Base-by-base conservation (phyloP, 164 flowering plant species). In the Echeveria elegans region DNA sequence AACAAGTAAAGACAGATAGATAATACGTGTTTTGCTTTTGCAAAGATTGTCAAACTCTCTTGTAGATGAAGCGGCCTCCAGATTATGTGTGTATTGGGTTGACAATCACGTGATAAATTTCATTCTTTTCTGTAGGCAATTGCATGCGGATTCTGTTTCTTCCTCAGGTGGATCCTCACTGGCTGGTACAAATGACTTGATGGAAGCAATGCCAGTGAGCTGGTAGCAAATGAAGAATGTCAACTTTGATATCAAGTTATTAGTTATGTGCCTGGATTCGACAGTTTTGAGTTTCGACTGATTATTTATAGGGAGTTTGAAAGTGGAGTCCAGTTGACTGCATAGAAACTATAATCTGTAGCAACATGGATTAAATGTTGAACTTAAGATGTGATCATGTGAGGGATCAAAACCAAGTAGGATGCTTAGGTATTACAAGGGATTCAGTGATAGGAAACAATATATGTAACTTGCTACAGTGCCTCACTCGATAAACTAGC, bases 161-260 rank as follows among this genome's bases (percentile, higher is more conserved):
- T 77, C 50, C 73, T 93, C 75, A 80, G 98, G 73, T 80, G 90
- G 81, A 56, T 87, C 34, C 97, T 93, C 52, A 77, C 97, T 61
- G 98, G 98, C 40, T 93, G 98, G 98, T 93, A 93, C 78, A 93
- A 93, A 71, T 93, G 78, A 87, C 68, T 60, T 23, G 23, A 61
- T 63, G 38, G 18, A 38, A 52, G 23, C 56, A 32, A 19, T 10
- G 19, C 43, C 64, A 53, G 4, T n/a, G 31, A 21, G 21, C 64
- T 32, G 29, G 32, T 23, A 19, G 18, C 30, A 12, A 52, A 52
- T 52, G 58, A 52, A 52, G 28, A 52, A 52, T 52, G 28, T 23
- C 58, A 52, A 52, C 58, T 21, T 11, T 24, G 29, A 52, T 21
- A 14, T 1, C 28, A 52, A 52, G 14, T 52, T 52, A 52, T 52